These are phyloP conservation scores for Trametes coccinea DNA, from an alignment of 768 basidiomycete genomes.

Conservation along the genomic window DNA sequence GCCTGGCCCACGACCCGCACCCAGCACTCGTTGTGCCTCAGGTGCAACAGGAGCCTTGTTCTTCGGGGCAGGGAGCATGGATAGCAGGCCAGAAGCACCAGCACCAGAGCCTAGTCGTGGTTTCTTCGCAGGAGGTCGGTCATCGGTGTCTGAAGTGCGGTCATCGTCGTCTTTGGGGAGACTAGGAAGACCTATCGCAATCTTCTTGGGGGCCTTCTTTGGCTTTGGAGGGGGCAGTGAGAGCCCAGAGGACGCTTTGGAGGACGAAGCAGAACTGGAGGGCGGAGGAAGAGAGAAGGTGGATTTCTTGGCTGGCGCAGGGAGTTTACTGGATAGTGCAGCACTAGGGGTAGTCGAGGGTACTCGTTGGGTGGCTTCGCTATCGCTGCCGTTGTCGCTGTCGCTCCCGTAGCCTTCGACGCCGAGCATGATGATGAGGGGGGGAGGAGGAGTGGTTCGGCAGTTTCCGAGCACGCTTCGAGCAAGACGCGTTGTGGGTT, in stretches of 20 bases:
- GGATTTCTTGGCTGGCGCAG: constrained; percentile 34
- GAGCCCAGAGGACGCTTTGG: constrained; percentile 30
- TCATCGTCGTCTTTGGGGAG: constrained; percentile 41
- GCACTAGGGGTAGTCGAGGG: constrained; percentile 11
- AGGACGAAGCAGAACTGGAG: constrained; percentile 16
- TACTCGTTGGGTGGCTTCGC: constrained; percentile 20
- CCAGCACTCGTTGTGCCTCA: constrained; percentile 57
- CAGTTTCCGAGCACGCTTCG: constrained; percentile 15
- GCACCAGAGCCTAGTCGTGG: constrained; percentile 51
- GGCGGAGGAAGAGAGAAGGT: constrained; percentile 40
- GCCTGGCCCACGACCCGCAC: constrained; percentile 60
- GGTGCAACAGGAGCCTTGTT: constrained; percentile 46
- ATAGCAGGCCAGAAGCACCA: constrained; percentile 63
- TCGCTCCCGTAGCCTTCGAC: constrained; percentile 79
- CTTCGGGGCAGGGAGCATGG: constrained; percentile 78
- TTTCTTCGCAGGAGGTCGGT: constrained; percentile 57
- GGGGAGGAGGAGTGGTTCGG: constrained; percentile 13
- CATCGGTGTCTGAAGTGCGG: constrained; percentile 38
- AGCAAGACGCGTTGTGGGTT: constrained; percentile 26
- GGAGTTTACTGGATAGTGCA: constrained; percentile 23
- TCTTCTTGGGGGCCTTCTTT: constrained; percentile 57
- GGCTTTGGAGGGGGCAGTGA: constrained; percentile 43
- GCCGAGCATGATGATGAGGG: constrained; percentile 57
- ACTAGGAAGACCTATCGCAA: constrained; percentile 58
- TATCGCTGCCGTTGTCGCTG: constrained; percentile 53